A percentile compares a stretch with the other conserved stretches of the same genome.
These are phyloP conservation scores for Fusarium bactridioides DNA, from an alignment of 2,329 filamentous ascomycete species.

Conservation along the genomic window DNA sequence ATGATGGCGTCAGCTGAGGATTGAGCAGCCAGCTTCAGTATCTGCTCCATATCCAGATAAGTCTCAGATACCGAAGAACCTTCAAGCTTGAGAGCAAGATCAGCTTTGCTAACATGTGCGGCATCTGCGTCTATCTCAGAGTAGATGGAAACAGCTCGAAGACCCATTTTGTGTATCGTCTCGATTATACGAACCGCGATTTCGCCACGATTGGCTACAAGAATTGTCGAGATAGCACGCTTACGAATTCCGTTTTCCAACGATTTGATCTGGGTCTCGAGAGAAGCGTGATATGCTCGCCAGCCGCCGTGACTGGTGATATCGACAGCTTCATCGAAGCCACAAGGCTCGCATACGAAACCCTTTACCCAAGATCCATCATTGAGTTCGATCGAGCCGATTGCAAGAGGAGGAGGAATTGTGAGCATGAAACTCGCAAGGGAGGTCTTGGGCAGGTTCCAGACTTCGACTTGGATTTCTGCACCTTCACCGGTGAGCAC, in stretches of 20 bases:
- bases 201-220: slow-evolving; percentile 75
- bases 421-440: slow-evolving; percentile 46
- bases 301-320: slow-evolving; percentile 46
- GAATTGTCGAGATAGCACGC: slow-evolving; percentile 42
- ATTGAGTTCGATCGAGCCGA: slow-evolving; percentile 47
- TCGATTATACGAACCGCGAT: slow-evolving; percentile 72
- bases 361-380: slow-evolving; percentile 47
- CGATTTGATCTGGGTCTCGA: background rate
- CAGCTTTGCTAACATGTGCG: slow-evolving; percentile 75
- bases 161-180: slow-evolving; percentile 71
- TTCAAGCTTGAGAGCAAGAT: slow-evolving; percentile 70
- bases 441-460: slow-evolving; percentile 43
- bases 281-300: slow-evolving; percentile 38
- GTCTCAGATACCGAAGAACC: slow-evolving; percentile 55
- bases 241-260: background rate
- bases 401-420: slow-evolving; percentile 45
- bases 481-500: slow-evolving; percentile 34
- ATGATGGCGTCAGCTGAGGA: slow-evolving; percentile 64
- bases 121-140: slow-evolving; percentile 67
- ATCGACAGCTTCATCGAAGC: slow-evolving; percentile 43
- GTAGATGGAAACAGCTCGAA: slow-evolving; percentile 75
- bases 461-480: slow-evolving; percentile 48
- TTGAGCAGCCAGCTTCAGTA: slow-evolving; percentile 60
- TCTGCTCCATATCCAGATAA: slow-evolving; percentile 72
- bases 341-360: slow-evolving; percentile 49